Percentiles rank a stretch among this genome's conserved stretches.
These are phyloP conservation scores for Phytopythium helicoides DNA, from an alignment of 352 stramenopile genomes.

Conservation along the genomic window DNA sequence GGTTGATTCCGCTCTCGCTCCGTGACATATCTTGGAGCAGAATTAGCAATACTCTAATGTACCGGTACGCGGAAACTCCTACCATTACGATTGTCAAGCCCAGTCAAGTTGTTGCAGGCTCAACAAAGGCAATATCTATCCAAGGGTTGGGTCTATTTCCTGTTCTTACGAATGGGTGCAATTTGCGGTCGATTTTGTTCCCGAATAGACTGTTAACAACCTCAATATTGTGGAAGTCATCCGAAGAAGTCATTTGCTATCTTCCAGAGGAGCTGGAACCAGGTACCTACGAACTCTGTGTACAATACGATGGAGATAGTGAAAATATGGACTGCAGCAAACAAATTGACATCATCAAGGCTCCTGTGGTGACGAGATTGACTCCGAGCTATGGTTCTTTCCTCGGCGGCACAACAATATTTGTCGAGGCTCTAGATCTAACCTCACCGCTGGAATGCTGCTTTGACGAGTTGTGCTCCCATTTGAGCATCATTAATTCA, in stretches of 20 bases:
- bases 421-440: slow-evolving; percentile 27
- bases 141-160: slow-evolving; percentile 19
- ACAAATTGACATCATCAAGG: slow-evolving; percentile 18
- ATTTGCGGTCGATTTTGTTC: slow-evolving; percentile 9
- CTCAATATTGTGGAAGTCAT: slow-evolving; percentile 24
- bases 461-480: slow-evolving; percentile 35
- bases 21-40: slow-evolving; percentile 9
- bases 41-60: slow-evolving; percentile 38
- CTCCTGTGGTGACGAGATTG: slow-evolving; percentile 18
- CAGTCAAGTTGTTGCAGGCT: slow-evolving; percentile 12
- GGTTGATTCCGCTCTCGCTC: slow-evolving; percentile 30
- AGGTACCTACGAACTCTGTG: slow-evolving; percentile 20
- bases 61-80: slow-evolving; percentile 25
- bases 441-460: slow-evolving; percentile 34
- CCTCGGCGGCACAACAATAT: slow-evolving; percentile 19
- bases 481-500: slow-evolving; percentile 11
- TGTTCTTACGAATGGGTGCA: slow-evolving; percentile 28
- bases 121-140: slow-evolving; percentile 11
- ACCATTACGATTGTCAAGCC: slow-evolving; percentile 20
- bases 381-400: slow-evolving; percentile 17
- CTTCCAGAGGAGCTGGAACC: slow-evolving; percentile 4
- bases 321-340: slow-evolving; percentile 9
- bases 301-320: slow-evolving; percentile 21
- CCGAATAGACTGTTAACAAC: slow-evolving; percentile 3
- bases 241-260: slow-evolving; percentile 20